Evolutionary conservation across 805 yeast genomes (phyloP), one percentile per base, ranked within the genome.

Genomic region (Candida pseudofarinosa): DNA sequence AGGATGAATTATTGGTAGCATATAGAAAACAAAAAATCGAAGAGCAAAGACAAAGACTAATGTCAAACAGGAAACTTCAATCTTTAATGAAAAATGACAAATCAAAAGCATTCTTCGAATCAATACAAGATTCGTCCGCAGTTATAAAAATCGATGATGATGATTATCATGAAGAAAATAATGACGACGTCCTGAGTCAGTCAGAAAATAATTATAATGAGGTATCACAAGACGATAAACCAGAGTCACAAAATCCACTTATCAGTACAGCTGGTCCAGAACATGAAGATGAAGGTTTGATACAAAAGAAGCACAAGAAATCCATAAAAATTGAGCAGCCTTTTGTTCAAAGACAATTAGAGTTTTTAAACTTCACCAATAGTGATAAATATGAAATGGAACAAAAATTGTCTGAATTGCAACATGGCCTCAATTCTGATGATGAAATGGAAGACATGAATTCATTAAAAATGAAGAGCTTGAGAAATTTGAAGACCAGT

Each of bases 101-200:
- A 50, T 68, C 85, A 2, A 71, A 73, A 50, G 87, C 91, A 0
- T 85, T 85, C 53, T 85, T 81, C 55, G 79, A 78, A 31, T 71
- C 83, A 15, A 79, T 81, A 43, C 73, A 80, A 16, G 83, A 78
- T 18, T 77, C 73, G 35, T 54, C 53, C 17, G 47, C 48, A 4
- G 62, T 56, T 2, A 56, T 59, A 12, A 56, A 42, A 3, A 49
- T 55, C 1, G 68, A 64, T 35, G 56, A 55, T 26, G 62, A 55
- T 3, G 56, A 51, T 12, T 58, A 42, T 13, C 49, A 51, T 14
- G 58, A 63, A 5, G 61, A 54, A 8, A 54, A 47, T 18, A 18
- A 5, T 28, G 54, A 40, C 20, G 58, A 56, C 10, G 52, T 52
- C 12, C 59, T 51, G 10, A 49, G 30, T 19, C 46, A 33, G 50